Evolutionary conservation across 1,284 basidiomycete species (phyloP).

Genomic region (Calocybe gambosa): DNA sequence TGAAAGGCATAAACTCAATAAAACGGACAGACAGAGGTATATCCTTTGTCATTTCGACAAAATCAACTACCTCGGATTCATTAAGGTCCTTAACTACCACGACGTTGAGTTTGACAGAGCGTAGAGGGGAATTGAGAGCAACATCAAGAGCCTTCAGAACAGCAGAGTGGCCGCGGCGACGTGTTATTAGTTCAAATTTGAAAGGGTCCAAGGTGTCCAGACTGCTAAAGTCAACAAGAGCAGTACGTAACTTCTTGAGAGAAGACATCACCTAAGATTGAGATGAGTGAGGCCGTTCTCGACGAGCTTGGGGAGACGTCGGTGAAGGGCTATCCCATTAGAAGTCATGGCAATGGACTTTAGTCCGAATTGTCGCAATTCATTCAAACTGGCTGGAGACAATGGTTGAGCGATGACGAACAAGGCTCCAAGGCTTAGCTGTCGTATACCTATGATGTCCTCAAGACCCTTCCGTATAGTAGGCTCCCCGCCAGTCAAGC

Average conservation of each 20-base stretch:
- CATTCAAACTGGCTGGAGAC: slow-evolving; percentile 46
- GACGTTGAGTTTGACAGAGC: slow-evolving; percentile 75
- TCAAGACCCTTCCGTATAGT: slow-evolving; percentile 77
- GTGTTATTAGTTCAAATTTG: slow-evolving; percentile 85
- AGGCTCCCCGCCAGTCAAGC: slow-evolving; percentile 86
- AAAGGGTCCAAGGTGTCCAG: slow-evolving; percentile 84
- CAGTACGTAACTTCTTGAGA: neutral
- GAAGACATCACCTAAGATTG: slow-evolving; percentile 60
- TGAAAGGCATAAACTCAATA: slow-evolving; percentile 94
- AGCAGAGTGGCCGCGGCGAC: slow-evolving; percentile 68
- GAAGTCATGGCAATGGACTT: slow-evolving; percentile 81
- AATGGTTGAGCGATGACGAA: neutral
- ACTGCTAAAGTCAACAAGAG: slow-evolving; percentile 29
- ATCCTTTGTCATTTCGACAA: slow-evolving; percentile 70
- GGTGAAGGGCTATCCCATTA: slow-evolving; percentile 74
- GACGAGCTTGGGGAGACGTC: slow-evolving; percentile 64
- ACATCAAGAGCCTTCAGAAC: slow-evolving; percentile 65
- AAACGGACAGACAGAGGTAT: slow-evolving; percentile 70
- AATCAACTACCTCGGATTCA: slow-evolving; percentile 71
- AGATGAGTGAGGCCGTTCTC: slow-evolving; percentile 75
- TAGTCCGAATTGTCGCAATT: slow-evolving; percentile 55
- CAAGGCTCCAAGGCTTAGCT: slow-evolving; percentile 17
- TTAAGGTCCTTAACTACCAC: slow-evolving; percentile 81
- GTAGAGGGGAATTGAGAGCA: slow-evolving; percentile 49
- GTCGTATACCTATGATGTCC: slow-evolving; percentile 57